Percentiles rank a stretch among this genome's conserved stretches.
These are phyloP conservation scores for Allomyces macrogynus DNA, from an alignment of 192 early-diverging fungal genomes.

Conservation along the genomic window DNA sequence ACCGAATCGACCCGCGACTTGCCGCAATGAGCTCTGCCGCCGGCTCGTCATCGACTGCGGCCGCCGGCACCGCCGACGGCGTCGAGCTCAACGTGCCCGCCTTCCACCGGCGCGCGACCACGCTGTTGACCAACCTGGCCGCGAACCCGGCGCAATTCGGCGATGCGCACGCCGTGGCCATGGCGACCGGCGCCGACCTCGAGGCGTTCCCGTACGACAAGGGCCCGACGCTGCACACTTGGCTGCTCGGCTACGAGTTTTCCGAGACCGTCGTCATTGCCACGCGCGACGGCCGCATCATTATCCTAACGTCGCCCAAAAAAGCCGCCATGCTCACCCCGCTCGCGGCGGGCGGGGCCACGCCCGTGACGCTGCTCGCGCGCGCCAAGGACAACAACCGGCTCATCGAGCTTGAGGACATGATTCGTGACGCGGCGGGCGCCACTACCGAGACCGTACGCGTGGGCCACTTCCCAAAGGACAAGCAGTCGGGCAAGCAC, in stretches of 20 bases:
- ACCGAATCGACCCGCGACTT: no score
- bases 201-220: slow-evolving; percentile 17
- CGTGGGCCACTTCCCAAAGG: slow-evolving; percentile 60
- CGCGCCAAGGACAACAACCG: slow-evolving; percentile 53
- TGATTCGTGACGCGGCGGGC: slow-evolving; percentile 19
- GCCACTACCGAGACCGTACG: slow-evolving; percentile 3
- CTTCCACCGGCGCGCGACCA: slow-evolving; percentile 16
- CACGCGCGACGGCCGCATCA: slow-evolving; percentile 46
- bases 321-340: slow-evolving; percentile 37
- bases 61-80: not conserved
- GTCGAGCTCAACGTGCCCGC: slow-evolving; percentile 18
- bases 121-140: slow-evolving; percentile 8
- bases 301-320: slow-evolving; percentile 66
- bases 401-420: slow-evolving; percentile 33
- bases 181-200: not conserved
- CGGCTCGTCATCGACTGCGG: no score
- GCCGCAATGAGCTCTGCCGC: no score
- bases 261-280: slow-evolving; percentile 64
- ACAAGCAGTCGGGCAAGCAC: slow-evolving; percentile 52
- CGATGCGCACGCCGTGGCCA: not conserved
- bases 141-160: not conserved
- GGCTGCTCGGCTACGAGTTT: slow-evolving; percentile 85
- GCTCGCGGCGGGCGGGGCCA: slow-evolving; percentile 30
- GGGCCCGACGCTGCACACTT: slow-evolving; percentile 36
- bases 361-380: slow-evolving; percentile 55